These are phyloP conservation scores for Pilasporangium apinafurcum DNA, from an alignment of 352 stramenopile genomes.

Conservation along the genomic window DNA sequence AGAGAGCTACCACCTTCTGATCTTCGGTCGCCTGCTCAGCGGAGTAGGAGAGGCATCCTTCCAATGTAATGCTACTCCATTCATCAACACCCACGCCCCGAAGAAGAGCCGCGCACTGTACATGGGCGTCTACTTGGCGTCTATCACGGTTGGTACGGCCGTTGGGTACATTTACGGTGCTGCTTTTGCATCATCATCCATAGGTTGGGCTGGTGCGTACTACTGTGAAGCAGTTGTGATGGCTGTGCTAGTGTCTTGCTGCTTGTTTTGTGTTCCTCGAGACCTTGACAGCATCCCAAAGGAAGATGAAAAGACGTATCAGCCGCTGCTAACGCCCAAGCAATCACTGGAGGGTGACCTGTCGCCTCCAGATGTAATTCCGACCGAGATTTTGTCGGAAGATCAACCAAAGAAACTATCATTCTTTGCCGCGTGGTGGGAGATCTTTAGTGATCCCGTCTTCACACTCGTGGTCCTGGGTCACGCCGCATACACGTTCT, in stretches of 20 bases:
- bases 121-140: constrained; percentile 90
- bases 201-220: constrained; percentile 82
- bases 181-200: constrained; percentile 38
- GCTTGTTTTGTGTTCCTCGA: constrained; percentile 46
- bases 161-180: constrained; percentile 89
- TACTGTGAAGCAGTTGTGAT: constrained; percentile 85
- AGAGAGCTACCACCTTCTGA: constrained; percentile 82
- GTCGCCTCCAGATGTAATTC: not conserved
- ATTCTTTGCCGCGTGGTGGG: constrained; percentile 55
- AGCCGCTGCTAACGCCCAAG: no score
- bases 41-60: constrained; percentile 91
- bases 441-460: constrained; percentile 54
- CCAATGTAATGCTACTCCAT: constrained; percentile 88
- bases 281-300: constrained; percentile 48
- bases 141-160: constrained; percentile 88
- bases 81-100: constrained; percentile 89
- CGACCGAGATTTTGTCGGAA: constrained; percentile 1
- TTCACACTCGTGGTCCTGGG: constrained; percentile 83
- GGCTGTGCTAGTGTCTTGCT: constrained; percentile 60
- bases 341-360: not conserved
- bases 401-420: constrained; percentile 12
- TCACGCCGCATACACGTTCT: constrained; percentile 86
- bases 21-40: constrained; percentile 55
- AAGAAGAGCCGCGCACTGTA: constrained; percentile 71
- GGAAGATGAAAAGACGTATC: no score